Conservation (phyloP, 306 rosid species). For the Clitoria ternatea region DNA sequence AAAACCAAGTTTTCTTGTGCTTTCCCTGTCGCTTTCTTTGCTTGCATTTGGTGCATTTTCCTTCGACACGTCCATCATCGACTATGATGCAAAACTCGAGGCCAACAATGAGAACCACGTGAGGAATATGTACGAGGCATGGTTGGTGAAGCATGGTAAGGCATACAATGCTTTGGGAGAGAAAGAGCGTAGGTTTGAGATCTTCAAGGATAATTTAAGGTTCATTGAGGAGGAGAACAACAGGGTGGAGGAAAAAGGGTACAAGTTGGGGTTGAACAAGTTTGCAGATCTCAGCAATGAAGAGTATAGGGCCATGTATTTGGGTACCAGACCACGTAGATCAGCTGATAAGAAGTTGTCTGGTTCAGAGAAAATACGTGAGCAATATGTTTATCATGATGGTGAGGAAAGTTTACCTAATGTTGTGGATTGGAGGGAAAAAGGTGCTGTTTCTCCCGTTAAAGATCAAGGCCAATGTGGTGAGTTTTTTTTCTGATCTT, state of each 20-base stretch:
- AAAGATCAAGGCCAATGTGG: conserved; percentile 98
- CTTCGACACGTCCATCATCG: conserved; percentile 70
- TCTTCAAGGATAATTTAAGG: conserved; percentile 66
- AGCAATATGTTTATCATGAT: conserved; percentile 39
- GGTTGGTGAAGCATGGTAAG: conserved; percentile 69
- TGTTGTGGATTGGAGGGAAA: conserved; percentile 68
- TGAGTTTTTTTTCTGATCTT: conserved; percentile 15
- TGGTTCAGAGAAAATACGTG: conserved; percentile 23
- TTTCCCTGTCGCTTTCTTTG: background rate
- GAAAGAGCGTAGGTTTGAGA: conserved; percentile 56
- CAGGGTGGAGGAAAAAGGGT: conserved; percentile 19
- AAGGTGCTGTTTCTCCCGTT: conserved; percentile 66
- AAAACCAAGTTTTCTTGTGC: background rate
- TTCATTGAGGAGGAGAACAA: conserved; percentile 53
- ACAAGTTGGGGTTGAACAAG: conserved; percentile 53
- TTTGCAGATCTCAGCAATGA: conserved; percentile 84
- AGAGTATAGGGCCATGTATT: conserved; percentile 48
- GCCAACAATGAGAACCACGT: conserved; percentile 29
- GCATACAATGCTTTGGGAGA: conserved; percentile 65
- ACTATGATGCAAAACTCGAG: conserved; percentile 46
- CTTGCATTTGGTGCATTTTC: conserved; percentile 11
- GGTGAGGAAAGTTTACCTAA: conserved; percentile 63
- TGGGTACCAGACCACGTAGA: conserved; percentile 35
- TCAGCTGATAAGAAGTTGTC: conserved; percentile 19
- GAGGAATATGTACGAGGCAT: conserved; percentile 47